phyloP scores from a whole-genome alignment of 768 basidiomycete genomes.

The Tephrocybe sp. region DNA sequence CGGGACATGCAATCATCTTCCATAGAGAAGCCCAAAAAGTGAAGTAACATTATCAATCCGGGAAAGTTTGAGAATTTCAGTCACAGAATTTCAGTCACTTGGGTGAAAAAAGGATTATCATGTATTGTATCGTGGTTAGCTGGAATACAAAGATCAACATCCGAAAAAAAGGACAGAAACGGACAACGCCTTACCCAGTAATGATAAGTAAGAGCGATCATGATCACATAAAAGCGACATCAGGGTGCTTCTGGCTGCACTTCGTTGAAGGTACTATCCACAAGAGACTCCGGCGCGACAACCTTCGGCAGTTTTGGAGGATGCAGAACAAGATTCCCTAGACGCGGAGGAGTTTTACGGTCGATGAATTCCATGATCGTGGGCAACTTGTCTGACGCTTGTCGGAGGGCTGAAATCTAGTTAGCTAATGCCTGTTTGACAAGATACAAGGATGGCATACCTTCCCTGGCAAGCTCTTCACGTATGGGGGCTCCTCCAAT shows the following conservation, averaged over 20 bases:
- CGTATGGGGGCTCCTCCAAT: conserved; percentile 89
- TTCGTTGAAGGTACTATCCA: conserved; percentile 6
- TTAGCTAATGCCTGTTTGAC: conserved; percentile 2
- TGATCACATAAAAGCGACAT: neutral
- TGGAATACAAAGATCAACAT: no score
- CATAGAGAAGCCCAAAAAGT: no score
- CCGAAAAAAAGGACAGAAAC: no score
- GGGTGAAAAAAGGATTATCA: no score
- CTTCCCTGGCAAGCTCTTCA: conserved; percentile 90
- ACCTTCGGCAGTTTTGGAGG: conserved; percentile 35
- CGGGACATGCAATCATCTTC: no score
- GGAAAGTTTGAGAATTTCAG: no score
- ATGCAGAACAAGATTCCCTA: conserved; percentile 65
- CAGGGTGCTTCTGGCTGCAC: conserved; percentile 2
- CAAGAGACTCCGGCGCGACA: conserved; percentile 11
- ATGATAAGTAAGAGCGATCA: no score
- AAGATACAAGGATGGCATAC: conserved; percentile 39
- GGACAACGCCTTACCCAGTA: no score
- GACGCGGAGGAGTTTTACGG: conserved; percentile 63
- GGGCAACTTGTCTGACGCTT: conserved; percentile 87
- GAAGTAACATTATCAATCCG: no score
- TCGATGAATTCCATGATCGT: conserved; percentile 86
- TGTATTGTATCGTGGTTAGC: no score
- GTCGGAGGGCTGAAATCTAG: conserved; percentile 65
- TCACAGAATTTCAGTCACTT: no score